A percentile compares a stretch with the other conserved stretches of the same genome.
phyloP scores from a whole-genome alignment of 768 basidiomycete genomes.

The Phanerochaete sordida region DNA sequence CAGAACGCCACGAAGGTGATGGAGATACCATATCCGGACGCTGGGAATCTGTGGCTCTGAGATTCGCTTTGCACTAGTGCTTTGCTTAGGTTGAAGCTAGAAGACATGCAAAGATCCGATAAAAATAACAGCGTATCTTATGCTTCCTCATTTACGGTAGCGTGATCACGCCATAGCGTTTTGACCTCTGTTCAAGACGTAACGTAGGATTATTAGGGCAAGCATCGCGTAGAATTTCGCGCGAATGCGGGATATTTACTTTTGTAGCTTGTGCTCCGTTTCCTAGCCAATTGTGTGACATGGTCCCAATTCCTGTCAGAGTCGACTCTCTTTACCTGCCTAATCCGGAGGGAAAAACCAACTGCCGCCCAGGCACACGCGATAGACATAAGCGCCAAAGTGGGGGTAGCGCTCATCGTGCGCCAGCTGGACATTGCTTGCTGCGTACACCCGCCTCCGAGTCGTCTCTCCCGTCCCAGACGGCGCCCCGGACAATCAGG shows the following conservation, averaged over 20 bases:
- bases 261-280: neutral
- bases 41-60: neutral
- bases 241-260: no score
- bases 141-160: no score
- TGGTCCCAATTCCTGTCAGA: neutral
- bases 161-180: no score
- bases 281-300: neutral
- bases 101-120: no score
- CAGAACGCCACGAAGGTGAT: neutral
- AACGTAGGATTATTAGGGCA: no score
- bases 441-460: neutral
- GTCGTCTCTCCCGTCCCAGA: neutral
- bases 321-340: neutral
- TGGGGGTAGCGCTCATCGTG: neutral
- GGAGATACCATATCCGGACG: neutral
- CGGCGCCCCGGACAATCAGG: neutral
- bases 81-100: no score
- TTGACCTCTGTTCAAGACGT: no score
- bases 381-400: neutral
- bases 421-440: slow-evolving; percentile 1
- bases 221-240: no score
- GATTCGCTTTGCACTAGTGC: no score
- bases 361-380: neutral
- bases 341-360: neutral
- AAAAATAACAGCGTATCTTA: no score